These are phyloP conservation scores for Ustilago curta DNA, from an alignment of 1,284 basidiomycete genomes.

Conservation along the genomic window DNA sequence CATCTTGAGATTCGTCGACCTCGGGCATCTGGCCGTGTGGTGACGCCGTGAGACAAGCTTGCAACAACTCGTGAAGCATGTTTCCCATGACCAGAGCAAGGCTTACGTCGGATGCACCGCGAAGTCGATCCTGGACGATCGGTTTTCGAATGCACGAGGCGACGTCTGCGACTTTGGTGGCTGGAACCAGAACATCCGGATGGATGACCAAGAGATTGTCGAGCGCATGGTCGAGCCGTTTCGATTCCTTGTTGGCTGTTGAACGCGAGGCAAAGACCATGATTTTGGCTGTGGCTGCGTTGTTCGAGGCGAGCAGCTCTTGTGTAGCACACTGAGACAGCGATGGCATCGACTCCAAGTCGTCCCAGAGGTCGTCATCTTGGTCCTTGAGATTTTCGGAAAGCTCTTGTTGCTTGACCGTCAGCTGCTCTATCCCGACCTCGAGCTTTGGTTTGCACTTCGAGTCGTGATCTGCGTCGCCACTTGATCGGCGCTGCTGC, in stretches of 20 bases:
- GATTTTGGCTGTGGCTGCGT: conserved; percentile 15
- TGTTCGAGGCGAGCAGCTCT: conserved; percentile 24
- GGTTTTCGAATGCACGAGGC: conserved; percentile 63
- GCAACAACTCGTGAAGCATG: conserved; percentile 65
- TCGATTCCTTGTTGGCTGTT: neutral
- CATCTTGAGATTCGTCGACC: neutral
- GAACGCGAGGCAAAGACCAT: conserved; percentile 42
- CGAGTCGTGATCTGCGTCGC: neutral
- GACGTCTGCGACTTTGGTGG: conserved; percentile 61
- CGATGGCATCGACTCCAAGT: conserved; percentile 42
- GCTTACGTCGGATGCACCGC: conserved; percentile 47
- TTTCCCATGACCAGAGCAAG: conserved; percentile 61
- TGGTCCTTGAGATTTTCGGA: conserved; percentile 6
- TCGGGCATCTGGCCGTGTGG: neutral
- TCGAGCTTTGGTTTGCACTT: conserved; percentile 9
- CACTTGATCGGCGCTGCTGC: neutral
- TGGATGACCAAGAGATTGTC: conserved; percentile 65
- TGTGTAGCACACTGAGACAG: conserved; percentile 36
- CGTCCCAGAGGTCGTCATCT: conserved; percentile 55
- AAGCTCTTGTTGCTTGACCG: neutral
- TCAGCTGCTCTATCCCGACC: conserved; percentile 11
- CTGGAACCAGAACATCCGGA: conserved; percentile 63
- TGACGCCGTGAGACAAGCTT: conserved; percentile 59
- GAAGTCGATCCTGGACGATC: conserved; percentile 59
- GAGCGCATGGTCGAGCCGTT: conserved; percentile 22